Evolutionary conservation across 73 alveolate genomes (phyloP), one percentile per base, ranked within the genome.

Genomic region (Breviolum minutum): DNA sequence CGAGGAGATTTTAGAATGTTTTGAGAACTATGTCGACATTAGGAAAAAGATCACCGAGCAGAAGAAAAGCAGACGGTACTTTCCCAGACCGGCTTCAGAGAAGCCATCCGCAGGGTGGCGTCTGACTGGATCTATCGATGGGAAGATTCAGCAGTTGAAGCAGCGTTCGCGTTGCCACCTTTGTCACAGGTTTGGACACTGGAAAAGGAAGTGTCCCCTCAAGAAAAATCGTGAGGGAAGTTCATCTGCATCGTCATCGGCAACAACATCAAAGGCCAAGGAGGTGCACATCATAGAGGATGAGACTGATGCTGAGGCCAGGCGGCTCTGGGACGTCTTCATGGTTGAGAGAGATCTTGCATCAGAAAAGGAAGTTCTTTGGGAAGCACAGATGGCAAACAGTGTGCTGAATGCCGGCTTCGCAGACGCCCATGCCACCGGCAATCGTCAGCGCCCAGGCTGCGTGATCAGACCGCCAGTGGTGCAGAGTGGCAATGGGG

Each of bases 181-280:
- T 8, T 85, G 94, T 26, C 22, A 62, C 30, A 54, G 62, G 27
- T n/a, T 85, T 11, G 94, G 94, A 9, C 94, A 85, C 24, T 85
- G 94, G 94, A 54, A 62, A n/a, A 85, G 24, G 62, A 77, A 85
- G 26, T 85, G 94, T n/a, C 94, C 94, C 9, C 8, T 76, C 77
- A n/a, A n/a, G n/a, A n/a, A n/a, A n/a, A n/a, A n/a, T n/a, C n/a
- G n/a, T n/a, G n/a, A n/a, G n/a, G n/a, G n/a, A n/a, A n/a, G 86
- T 0, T 29, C n/a, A 29, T 29, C 40, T 6, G 30, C 89, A 13
- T 40, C 19, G 24, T 29, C 32, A 8, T 32, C 70, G 54, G 6
- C 63, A 1, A 6, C 63, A 8, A 29, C 29, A 48, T 10, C 71
- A 8, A 20, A 10, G 20, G 70, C 70, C 12, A 32, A 54, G 16